Conservation (phyloP, 495 filamentous ascomycete species). For the Neurospora sp. region DNA sequence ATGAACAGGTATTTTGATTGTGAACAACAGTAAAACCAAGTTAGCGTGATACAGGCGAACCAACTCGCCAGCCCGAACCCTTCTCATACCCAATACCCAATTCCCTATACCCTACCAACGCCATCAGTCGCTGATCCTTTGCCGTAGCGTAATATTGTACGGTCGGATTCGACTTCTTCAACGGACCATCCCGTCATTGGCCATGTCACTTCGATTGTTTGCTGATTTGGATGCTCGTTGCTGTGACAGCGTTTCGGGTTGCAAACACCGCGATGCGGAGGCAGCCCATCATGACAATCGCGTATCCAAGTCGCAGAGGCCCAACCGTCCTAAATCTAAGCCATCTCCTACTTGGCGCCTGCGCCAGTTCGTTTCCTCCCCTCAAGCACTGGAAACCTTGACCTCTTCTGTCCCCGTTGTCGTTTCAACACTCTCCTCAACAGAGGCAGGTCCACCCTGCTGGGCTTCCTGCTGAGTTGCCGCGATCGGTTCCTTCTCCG, state of each 20-base stretch:
- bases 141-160: not conserved
- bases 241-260: not conserved
- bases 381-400: not conserved
- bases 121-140: not conserved
- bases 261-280: not conserved
- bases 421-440: not conserved
- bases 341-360: not conserved
- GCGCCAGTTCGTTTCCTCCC: not conserved
- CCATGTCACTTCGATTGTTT: not conserved
- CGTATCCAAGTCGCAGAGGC: not conserved
- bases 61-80: not conserved
- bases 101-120: not conserved
- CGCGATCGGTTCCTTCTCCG: slow-evolving; percentile 2
- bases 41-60: not conserved
- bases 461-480: not conserved
- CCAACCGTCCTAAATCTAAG: not conserved
- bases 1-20: not conserved
- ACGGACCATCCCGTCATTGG: not conserved
- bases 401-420: not conserved
- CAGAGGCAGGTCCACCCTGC: not conserved
- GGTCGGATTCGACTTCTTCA: not conserved
- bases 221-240: not conserved
- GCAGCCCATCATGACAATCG: not conserved
- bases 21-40: not conserved
- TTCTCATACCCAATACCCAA: not conserved